A percentile compares a stretch with the other conserved stretches of the same genome.
These are phyloP conservation scores for Capsicum baccatum DNA, from an alignment of 257 asterid genomes.

Conservation along the genomic window DNA sequence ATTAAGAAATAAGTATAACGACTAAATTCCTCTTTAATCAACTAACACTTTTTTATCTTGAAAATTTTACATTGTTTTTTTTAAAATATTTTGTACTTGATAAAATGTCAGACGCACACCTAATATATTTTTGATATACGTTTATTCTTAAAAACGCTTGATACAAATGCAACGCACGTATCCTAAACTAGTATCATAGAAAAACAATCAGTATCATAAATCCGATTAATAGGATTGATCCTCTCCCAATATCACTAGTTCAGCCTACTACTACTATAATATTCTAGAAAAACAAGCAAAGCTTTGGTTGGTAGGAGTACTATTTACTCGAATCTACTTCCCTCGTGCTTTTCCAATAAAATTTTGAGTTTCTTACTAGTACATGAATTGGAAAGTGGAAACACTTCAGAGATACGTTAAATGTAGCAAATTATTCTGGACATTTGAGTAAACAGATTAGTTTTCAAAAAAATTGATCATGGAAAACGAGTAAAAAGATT, in stretches of 20 bases:
- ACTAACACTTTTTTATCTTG: no score
- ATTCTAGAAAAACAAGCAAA: not conserved
- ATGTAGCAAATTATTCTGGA: not conserved
- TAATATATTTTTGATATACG: no score
- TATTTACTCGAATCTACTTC: slow-evolving; percentile 16
- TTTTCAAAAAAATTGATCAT: not conserved
- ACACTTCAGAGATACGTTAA: slow-evolving; percentile 14
- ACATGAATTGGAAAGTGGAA: not conserved
- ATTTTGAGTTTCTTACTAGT: slow-evolving; percentile 4
- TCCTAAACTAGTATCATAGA: no score
- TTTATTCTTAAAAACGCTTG: no score
- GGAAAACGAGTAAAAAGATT: not conserved
- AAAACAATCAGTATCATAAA: no score
- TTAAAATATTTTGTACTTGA: no score
- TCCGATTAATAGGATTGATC: not conserved
- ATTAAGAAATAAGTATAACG: no score
- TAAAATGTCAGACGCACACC: no score
- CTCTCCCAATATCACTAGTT: slow-evolving; percentile 13
- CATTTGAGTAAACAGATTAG: not conserved
- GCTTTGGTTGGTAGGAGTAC: not conserved
- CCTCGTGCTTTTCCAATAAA: not conserved
- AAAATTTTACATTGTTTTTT: no score
- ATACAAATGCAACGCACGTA: no score
- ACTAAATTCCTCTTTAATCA: no score
- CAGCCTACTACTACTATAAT: slow-evolving; percentile 5